These are phyloP conservation scores for Basidioascus undulatus DNA, from an alignment of 768 basidiomycete genomes.

Conservation along the genomic window DNA sequence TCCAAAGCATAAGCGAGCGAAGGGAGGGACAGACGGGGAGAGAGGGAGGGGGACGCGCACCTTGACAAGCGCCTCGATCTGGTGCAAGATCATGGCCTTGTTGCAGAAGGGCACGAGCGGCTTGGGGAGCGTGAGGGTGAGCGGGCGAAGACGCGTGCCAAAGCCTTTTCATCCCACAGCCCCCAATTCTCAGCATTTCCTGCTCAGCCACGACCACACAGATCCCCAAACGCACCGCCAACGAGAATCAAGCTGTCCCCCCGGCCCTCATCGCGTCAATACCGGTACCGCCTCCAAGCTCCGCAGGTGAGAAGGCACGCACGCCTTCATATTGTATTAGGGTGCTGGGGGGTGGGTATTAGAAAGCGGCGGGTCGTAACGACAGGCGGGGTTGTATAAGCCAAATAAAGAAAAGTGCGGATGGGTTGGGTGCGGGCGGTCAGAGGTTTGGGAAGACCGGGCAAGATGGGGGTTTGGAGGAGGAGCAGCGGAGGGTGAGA, in stretches of 20 bases:
- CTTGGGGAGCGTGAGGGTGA: conserved; percentile 25
- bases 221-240: conserved; percentile 18
- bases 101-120: conserved; percentile 18
- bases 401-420: too few species aligned
- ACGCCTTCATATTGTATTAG: too few species aligned
- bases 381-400: too few species aligned
- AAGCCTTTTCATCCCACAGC: conserved; percentile 15
- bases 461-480: too few species aligned
- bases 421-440: too few species aligned
- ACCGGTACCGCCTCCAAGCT: too few species aligned
- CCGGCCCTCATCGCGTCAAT: too few species aligned
- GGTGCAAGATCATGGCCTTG: conserved; percentile 23
- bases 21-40: not conserved
- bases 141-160: conserved; percentile 25
- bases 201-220: not conserved
- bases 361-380: too few species aligned
- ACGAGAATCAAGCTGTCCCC: conserved; percentile 27
- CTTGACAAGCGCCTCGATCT: conserved; percentile 26
- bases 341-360: too few species aligned
- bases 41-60: conserved; percentile 7
- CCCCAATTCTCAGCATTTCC: not conserved
- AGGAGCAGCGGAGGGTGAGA: too few species aligned
- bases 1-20: conserved; percentile 1
- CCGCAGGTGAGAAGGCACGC: too few species aligned
- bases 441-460: too few species aligned